Percentiles rank a stretch among this genome's conserved stretches.
These are phyloP conservation scores for Gaertneriomyces semiglobifer DNA, from an alignment of 192 early-diverging fungal genomes.

Conservation along the genomic window DNA sequence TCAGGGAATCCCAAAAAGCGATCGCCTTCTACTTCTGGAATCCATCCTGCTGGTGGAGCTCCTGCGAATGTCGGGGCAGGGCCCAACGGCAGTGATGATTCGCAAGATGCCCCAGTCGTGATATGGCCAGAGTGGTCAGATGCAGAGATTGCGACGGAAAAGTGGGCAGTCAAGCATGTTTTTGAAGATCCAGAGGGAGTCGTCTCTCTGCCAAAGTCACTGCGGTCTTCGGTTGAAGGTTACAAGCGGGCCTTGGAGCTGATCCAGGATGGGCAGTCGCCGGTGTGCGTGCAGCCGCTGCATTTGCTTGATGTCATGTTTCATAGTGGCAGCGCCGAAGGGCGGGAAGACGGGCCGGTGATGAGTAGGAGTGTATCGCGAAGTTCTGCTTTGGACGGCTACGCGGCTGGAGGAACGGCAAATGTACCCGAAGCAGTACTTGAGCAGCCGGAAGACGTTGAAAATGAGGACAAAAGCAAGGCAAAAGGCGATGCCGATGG, in stretches of 20 bases:
- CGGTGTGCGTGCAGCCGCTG: conserved; percentile 33
- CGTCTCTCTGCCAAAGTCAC: conserved; percentile 29
- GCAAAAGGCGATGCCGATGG: neutral
- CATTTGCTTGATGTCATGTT: conserved; percentile 37
- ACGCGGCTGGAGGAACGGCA: neutral
- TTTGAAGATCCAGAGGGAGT: conserved; percentile 58
- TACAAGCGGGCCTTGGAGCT: conserved; percentile 44
- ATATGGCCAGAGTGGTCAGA: conserved; percentile 63
- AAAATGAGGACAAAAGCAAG: neutral
- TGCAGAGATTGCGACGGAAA: conserved; percentile 53
- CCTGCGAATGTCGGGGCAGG: conserved; percentile 5
- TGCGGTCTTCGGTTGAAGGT: conserved; percentile 35
- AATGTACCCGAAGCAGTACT: conserved; percentile 3
- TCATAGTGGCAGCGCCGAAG: conserved; percentile 15
- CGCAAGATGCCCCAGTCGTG: conserved; percentile 37
- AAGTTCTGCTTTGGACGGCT: conserved; percentile 8
- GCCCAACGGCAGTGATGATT: conserved; percentile 19
- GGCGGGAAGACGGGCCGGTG: conserved; percentile 1
- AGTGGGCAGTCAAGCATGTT: conserved; percentile 55
- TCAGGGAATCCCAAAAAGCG: conserved; percentile 44
- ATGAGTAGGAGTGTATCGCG: conserved; percentile 7
- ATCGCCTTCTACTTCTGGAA: conserved; percentile 24
- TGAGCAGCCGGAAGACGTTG: neutral
- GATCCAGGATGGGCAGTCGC: conserved; percentile 31
- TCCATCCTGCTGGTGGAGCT: conserved; percentile 5